These are phyloP conservation scores for Monosporascus sp. DNA, from an alignment of 2,329 filamentous ascomycete species.

Conservation along the genomic window DNA sequence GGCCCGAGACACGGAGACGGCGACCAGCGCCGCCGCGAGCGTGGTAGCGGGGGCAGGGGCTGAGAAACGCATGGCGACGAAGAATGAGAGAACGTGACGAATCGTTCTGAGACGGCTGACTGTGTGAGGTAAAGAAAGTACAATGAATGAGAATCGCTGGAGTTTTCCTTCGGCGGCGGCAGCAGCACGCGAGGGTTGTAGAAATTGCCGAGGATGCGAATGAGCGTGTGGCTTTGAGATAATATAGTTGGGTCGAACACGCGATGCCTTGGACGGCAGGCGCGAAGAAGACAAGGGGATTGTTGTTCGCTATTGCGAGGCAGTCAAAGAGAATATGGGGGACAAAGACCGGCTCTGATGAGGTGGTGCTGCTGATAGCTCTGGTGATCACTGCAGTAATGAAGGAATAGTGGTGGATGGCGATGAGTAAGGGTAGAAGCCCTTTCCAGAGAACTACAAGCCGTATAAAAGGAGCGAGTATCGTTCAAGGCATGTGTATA, in stretches of 20 bases:
- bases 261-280: neutral
- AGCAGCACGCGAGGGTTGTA: no score
- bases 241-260: neutral
- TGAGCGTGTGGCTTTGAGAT: no score
- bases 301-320: neutral
- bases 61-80: neutral
- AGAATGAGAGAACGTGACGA: neutral
- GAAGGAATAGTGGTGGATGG: no score
- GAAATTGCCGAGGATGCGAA: neutral
- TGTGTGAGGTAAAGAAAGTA: neutral
- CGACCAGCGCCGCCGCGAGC: no score
- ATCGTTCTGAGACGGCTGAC: no score
- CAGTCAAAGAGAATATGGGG: neutral
- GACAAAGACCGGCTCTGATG: neutral
- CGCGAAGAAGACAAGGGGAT: neutral
- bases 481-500: no score
- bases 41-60: no score
- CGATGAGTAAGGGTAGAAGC: no score
- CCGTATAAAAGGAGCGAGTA: no score
- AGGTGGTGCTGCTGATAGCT: neutral
- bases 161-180: no score
- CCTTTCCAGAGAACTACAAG: no score
- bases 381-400: neutral
- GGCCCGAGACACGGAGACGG: slow-evolving; percentile 27
- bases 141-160: neutral